Evolutionary conservation across 805 yeast genomes (phyloP), one percentile per base, ranked within the genome.

Genomic region (Hanseniaspora guilliermondii): DNA sequence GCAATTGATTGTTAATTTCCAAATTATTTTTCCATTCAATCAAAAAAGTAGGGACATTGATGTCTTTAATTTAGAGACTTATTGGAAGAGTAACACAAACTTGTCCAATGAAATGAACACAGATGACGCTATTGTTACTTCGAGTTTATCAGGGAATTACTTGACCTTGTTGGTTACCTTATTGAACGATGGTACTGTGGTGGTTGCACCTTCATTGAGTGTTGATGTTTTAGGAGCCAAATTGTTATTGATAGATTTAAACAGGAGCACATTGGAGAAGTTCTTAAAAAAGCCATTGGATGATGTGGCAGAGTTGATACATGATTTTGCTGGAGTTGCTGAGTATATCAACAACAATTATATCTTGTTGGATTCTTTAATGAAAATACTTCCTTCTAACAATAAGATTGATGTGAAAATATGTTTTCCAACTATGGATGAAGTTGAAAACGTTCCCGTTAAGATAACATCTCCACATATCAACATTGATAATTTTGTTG

Each of bases 1-100:
- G 14, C 84, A 82, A 56, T 68, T 91, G 44, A 75, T 76, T 37
- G 85, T 89, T 67, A 78, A 79, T 58, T 87, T 81, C 68, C 89
- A 87, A 62, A 78, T 91, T 2, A 86, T 91, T 49, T 81, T 82
- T 65, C 97, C 98, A n/a, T 93, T 83, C 64, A 74, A 82, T 6
- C 97, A 96, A 6, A 69, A 66, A 40, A 16, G 35, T 2, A 70
- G 70, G 0, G 83, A 95, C 4, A 70, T 91, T 56, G 97, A 89
- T 66, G 84, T 94, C 42, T 82, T 95, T 11, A 87, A 87, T 70
- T 88, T 85, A 65, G 97, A 89, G 63, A 91, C 97, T 0, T 91
- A 91, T 68, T 91, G 98, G 98, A 93, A 89, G 68, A 83, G 95
- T 0, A 85, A 96, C 0, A 77, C 47, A 16, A 44, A 16, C 33